Conservation (phyloP, 495 filamentous ascomycete species). For the Friedmanniomyces endolithicus region DNA sequence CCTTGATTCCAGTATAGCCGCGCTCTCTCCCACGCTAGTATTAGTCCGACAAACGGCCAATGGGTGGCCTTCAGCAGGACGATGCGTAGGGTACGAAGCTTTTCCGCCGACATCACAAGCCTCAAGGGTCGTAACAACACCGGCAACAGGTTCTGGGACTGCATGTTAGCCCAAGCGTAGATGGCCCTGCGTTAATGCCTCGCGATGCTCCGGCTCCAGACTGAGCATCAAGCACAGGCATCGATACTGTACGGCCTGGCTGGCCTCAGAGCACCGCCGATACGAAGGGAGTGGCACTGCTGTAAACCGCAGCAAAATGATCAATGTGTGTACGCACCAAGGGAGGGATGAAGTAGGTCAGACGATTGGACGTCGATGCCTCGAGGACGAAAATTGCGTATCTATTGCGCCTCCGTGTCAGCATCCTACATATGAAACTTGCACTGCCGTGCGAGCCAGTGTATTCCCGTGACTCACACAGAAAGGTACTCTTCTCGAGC, state of each 20-base stretch:
- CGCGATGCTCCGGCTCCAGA: too few species aligned
- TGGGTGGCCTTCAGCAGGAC: constrained; percentile 63
- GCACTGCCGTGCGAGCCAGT: background rate
- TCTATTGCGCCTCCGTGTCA: constrained; percentile 19
- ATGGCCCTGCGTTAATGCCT: too few species aligned
- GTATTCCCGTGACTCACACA: constrained; percentile 21
- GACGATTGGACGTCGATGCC: constrained; percentile 30
- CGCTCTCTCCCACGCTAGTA: constrained; percentile 45
- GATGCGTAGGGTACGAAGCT: constrained; percentile 62
- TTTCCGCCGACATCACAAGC: constrained; percentile 58
- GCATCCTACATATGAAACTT: constrained; percentile 2
- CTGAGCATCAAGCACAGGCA: too few species aligned
- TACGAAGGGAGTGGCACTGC: background rate
- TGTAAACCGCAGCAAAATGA: background rate
- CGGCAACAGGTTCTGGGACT: constrained; percentile 65
- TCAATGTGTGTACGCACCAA: constrained; percentile 24
- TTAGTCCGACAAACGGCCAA: constrained; percentile 49
- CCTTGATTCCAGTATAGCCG: constrained; percentile 14
- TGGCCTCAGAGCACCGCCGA: too few species aligned
- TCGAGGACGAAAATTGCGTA: constrained; percentile 33
- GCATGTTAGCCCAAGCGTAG: background rate
- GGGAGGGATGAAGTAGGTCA: constrained; percentile 33
- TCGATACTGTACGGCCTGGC: background rate
- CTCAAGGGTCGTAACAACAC: constrained; percentile 75
- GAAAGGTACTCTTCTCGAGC: constrained; percentile 32